Evolutionary conservation across 495 filamentous ascomycete species (phyloP).

Genomic region (Letharia columbiana): DNA sequence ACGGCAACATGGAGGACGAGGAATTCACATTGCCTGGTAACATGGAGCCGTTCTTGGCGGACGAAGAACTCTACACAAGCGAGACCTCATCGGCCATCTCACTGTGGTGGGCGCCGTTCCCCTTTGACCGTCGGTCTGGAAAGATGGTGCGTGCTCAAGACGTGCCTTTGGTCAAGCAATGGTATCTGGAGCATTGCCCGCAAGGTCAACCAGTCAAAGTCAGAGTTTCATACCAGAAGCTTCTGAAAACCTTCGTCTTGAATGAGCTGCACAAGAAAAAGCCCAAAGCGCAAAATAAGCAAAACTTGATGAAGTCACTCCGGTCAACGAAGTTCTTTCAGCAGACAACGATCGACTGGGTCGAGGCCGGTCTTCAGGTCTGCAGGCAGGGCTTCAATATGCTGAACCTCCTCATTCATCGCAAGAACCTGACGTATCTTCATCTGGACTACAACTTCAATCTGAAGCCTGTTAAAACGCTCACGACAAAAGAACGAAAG

Average conservation of each 20-base stretch:
- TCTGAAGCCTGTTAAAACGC: constrained; percentile 94
- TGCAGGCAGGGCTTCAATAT: constrained; percentile 99
- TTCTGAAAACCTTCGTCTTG: constrained; percentile 92
- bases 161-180: constrained; percentile 95
- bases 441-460: constrained; percentile 99
- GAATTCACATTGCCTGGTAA: constrained; percentile 75
- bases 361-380: constrained; percentile 96
- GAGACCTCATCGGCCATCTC: constrained; percentile 91
- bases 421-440: constrained; percentile 97
- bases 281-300: constrained; percentile 90
- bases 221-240: constrained; percentile 97
- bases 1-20: constrained; percentile 71
- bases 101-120: constrained; percentile 97
- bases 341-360: constrained; percentile 98
- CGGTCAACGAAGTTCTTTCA: constrained; percentile 99
- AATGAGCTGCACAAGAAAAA: constrained; percentile 94
- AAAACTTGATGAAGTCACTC: constrained; percentile 78
- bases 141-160: constrained; percentile 95
- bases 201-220: constrained; percentile 93
- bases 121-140: constrained; percentile 95
- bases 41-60: constrained; percentile 78
- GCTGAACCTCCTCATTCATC: constrained; percentile 94
- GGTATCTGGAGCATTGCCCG: constrained; percentile 94
- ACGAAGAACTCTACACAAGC: constrained; percentile 79
- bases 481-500: constrained; percentile 99